A percentile compares a stretch with the other conserved stretches of the same genome.
Evolutionary conservation across 306 rosid genomes (phyloP).

Genomic region (Acmispon strigosus): DNA sequence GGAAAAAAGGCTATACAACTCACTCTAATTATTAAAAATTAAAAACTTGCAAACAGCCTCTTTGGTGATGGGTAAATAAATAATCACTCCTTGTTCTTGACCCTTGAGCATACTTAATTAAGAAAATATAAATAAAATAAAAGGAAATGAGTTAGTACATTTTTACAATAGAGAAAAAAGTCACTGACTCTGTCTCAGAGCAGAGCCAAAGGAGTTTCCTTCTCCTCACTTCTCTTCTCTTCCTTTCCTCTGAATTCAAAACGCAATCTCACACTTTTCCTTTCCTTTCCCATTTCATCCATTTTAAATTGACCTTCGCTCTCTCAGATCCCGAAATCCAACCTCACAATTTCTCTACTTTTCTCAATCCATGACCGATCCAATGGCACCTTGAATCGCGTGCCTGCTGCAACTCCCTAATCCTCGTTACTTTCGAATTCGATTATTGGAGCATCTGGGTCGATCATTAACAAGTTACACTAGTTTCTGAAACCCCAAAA

Average conservation of each 20-base stretch:
- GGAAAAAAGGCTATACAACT: too few relatives aligned
- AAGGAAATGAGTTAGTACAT: not conserved
- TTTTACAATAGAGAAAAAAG: too few relatives aligned
- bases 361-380: constrained; percentile 34
- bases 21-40: not conserved
- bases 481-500: not conserved
- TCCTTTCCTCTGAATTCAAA: constrained; percentile 29
- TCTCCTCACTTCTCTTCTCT: not conserved
- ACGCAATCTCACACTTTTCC: constrained; percentile 24
- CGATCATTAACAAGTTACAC: constrained; percentile 6
- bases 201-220: not conserved
- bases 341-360: not conserved
- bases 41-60: not conserved
- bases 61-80: not conserved
- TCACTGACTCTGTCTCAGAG: not conserved
- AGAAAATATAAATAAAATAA: not conserved
- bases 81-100: too few relatives aligned
- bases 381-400: constrained; percentile 49
- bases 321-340: constrained; percentile 32
- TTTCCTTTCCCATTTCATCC: not conserved
- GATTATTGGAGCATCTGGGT: constrained; percentile 22
- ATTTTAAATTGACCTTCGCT: constrained; percentile 3
- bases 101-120: too few relatives aligned
- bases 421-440: constrained; percentile 13
- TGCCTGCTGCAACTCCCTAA: not conserved